Percentiles rank a stretch among this genome's conserved stretches.
Conservation (phyloP, 2,329 filamentous ascomycete species). For the Parastagonospora nodorum region DNA sequence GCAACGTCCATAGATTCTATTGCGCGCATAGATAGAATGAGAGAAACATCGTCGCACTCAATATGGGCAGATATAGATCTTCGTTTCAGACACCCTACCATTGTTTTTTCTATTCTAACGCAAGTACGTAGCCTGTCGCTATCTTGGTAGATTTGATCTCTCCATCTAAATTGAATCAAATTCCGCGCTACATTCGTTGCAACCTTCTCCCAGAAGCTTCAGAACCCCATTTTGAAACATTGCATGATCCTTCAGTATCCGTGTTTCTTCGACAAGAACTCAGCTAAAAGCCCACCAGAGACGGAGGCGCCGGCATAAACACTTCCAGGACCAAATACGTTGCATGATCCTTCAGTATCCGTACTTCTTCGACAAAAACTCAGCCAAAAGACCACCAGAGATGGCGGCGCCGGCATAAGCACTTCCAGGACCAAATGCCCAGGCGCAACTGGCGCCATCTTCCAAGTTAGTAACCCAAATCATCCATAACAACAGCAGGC, state of each 20-base stretch:
- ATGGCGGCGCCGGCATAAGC: constrained; percentile 15
- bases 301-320: constrained; percentile 15
- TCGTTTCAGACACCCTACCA: not conserved
- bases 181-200: not conserved
- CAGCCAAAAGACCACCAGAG: not conserved
- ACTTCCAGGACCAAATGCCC: constrained; percentile 6
- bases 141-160: not conserved
- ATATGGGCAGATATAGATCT: not conserved
- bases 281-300: not conserved
- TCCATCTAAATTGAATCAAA: not conserved
- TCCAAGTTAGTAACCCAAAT: too few relatives aligned
- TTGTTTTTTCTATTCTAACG: not conserved
- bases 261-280: not conserved
- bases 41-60: not conserved
- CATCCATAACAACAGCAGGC: too few relatives aligned
- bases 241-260: not conserved
- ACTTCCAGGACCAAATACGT: constrained; percentile 6
- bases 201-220: not conserved
- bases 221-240: not conserved
- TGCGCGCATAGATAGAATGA: not conserved
- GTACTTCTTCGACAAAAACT: not conserved
- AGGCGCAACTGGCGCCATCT: too few relatives aligned
- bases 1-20: not conserved
- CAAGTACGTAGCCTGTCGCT: not conserved
- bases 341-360: too few relatives aligned